Conservation (phyloP, 139 green algal genomes). For the Picochlorum sp. region DNA sequence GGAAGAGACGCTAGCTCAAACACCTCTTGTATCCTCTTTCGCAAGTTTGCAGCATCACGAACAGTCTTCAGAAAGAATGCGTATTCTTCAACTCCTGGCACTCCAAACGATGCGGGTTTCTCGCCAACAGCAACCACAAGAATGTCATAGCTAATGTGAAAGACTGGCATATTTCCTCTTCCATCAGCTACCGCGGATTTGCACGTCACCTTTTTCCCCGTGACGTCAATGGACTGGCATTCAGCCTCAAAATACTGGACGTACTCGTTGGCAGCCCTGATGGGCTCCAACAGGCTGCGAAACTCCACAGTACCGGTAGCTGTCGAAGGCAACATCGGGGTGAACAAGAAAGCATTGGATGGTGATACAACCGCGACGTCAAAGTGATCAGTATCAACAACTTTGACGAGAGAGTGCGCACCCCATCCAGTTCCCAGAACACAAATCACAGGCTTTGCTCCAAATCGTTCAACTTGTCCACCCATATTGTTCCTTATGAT, state of each 20-base stretch:
- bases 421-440: conserved; percentile 77
- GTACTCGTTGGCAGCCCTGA: conserved; percentile 45
- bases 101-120: conserved; percentile 79
- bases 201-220: conserved; percentile 21
- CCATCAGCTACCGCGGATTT: conserved; percentile 32
- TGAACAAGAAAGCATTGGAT: conserved; percentile 95
- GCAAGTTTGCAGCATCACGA: conserved; percentile 45
- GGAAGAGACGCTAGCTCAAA: conserved; percentile 59
- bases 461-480: conserved; percentile 6
- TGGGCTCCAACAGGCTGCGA: conserved; percentile 46
- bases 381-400: conserved; percentile 64
- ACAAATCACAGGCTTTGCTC: conserved; percentile 52
- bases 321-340: conserved; percentile 83
- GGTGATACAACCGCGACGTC: conserved; percentile 69
- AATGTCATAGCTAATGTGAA: conserved; percentile 62
- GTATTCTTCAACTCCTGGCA: conserved; percentile 72
- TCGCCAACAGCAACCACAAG: conserved; percentile 67
- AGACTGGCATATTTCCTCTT: conserved; percentile 40
- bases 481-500: conserved; percentile 4
- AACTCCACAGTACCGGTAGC: conserved; percentile 78
- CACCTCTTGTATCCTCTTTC: conserved; percentile 58
- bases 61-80: conserved; percentile 63
- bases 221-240: conserved; percentile 7
- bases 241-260: conserved; percentile 37
- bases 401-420: conserved; percentile 46